Conservation (phyloP, 495 filamentous ascomycete genomes). For the Neurospora sp. region DNA sequence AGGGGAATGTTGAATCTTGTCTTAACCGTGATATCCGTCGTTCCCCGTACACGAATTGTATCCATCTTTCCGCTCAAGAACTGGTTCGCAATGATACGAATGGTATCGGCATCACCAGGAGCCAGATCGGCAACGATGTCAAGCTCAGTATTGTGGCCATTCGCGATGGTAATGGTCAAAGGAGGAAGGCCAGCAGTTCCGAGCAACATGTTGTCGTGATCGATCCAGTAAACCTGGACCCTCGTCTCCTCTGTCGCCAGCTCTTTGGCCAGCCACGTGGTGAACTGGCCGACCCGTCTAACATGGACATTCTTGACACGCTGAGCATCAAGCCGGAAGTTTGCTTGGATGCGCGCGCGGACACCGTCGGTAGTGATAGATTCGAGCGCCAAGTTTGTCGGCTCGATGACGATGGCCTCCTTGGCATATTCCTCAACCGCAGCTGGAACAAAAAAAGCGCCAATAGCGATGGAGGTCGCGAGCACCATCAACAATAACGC, state of each 20-base stretch:
- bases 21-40: conserved; percentile 57
- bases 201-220: conserved; percentile 67
- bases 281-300: conserved; percentile 61
- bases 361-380: conserved; percentile 71
- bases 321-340: conserved; percentile 65
- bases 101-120: conserved; percentile 65
- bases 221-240: conserved; percentile 71
- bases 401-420: conserved; percentile 69
- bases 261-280: conserved; percentile 71
- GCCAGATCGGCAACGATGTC: conserved; percentile 68
- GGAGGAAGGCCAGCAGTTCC: conserved; percentile 67
- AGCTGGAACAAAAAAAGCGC: conserved; percentile 70
- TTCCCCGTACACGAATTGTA: conserved; percentile 56
- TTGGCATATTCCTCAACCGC: conserved; percentile 76
- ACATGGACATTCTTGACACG: conserved; percentile 60
- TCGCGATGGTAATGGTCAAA: conserved; percentile 61
- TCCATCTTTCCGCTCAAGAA: conserved; percentile 73
- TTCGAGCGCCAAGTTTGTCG: conserved; percentile 71
- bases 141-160: conserved; percentile 63
- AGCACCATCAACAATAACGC: conserved; percentile 30
- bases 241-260: conserved; percentile 59
- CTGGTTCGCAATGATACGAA: conserved; percentile 74
- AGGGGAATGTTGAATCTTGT: conserved; percentile 62
- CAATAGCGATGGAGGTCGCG: conserved; percentile 38
- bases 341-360: conserved; percentile 64